Conservation (phyloP, 768 basidiomycete species). For the Tulasnella sp. region DNA sequence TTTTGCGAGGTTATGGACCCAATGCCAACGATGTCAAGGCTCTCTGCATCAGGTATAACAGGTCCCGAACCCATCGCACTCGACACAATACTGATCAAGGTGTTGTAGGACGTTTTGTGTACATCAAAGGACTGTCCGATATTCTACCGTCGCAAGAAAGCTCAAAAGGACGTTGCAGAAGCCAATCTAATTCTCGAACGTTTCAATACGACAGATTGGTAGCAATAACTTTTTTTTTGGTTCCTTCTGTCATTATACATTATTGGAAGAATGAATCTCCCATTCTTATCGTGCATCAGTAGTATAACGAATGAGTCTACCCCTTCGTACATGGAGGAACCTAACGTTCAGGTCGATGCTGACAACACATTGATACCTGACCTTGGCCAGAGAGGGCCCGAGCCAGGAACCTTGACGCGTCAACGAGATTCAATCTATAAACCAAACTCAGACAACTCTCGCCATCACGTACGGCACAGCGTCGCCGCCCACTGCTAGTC, state of each 20-base stretch:
- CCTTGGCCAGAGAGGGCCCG: background rate
- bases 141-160: slow-evolving; percentile 97
- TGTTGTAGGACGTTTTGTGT: slow-evolving; percentile 82
- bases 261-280: background rate
- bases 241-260: background rate
- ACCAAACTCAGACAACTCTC: background rate
- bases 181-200: slow-evolving; percentile 71
- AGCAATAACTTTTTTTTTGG: background rate
- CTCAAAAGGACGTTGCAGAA: slow-evolving; percentile 96
- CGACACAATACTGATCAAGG: background rate
- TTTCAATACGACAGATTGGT: slow-evolving; percentile 50
- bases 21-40: slow-evolving; percentile 97
- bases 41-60: slow-evolving; percentile 73
- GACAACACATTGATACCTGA: background rate
- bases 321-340: background rate
- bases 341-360: background rate
- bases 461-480: background rate
- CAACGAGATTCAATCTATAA: too few relatives aligned
- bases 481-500: too few relatives aligned
- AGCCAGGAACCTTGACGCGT: too few relatives aligned
- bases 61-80: background rate
- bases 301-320: background rate
- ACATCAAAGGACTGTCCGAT: slow-evolving; percentile 97
- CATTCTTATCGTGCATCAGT: background rate
- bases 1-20: slow-evolving; percentile 95